Conservation (phyloP, 805 yeast species). For the Hanseniaspora taiwanica region DNA sequence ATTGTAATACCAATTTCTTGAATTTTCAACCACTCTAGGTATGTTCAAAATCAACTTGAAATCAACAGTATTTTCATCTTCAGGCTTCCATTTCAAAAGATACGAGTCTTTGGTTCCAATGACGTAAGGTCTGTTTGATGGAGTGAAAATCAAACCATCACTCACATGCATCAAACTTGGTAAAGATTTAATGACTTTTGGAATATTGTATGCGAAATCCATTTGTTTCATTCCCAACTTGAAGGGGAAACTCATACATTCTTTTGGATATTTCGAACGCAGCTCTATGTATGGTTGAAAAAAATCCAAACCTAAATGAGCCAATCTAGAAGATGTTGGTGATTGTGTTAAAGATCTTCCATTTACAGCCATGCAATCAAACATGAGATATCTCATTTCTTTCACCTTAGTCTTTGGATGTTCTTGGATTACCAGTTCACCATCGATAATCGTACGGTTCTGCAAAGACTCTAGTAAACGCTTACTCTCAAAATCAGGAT, state of each 20-base stretch:
- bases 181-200: constrained; percentile 59
- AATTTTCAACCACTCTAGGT: constrained; percentile 21
- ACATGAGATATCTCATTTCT: constrained; percentile 70
- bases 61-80: constrained; percentile 88
- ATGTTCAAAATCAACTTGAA: constrained; percentile 45
- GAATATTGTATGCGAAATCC: constrained; percentile 70
- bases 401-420: constrained; percentile 40
- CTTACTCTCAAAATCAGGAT: constrained; percentile 12
- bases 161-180: constrained; percentile 64
- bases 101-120: constrained; percentile 75
- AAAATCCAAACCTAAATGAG: constrained; percentile 70
- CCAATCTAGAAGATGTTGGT: constrained; percentile 68
- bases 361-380: constrained; percentile 81
- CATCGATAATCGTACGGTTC: constrained; percentile 83
- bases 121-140: constrained; percentile 74
- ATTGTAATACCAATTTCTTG: constrained; percentile 50
- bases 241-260: constrained; percentile 68
- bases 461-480: constrained; percentile 40
- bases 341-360: constrained; percentile 58
- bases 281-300: constrained; percentile 71
- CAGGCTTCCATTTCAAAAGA: constrained; percentile 92
- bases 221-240: constrained; percentile 76
- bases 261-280: constrained; percentile 57
- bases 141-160: constrained; percentile 90
- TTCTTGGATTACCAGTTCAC: constrained; percentile 73